Conservation (phyloP, 169 alveolate genomes). For the Toxoplasma gondii region DNA sequence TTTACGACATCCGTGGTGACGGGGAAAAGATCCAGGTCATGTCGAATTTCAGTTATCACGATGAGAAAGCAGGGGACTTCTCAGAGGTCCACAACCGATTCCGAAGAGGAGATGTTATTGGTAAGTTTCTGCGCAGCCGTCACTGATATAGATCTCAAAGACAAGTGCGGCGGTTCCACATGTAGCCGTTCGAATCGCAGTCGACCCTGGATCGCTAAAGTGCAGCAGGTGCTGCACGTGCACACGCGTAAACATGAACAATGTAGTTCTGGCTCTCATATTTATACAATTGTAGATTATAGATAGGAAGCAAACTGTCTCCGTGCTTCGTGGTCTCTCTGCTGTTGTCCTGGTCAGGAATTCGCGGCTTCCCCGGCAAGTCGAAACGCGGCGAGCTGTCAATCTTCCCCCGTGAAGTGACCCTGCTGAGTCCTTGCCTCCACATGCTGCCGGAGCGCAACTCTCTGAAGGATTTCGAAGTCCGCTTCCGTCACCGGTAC, state of each 20-base stretch:
- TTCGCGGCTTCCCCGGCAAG: conserved; percentile 85
- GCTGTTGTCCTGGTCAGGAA: conserved; percentile 59
- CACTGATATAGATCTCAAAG: not conserved
- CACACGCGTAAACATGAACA: too few relatives aligned
- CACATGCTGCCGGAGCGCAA: conserved; percentile 97
- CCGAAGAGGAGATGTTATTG: conserved; percentile 63
- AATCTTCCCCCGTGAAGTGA: conserved; percentile 89
- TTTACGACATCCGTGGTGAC: conserved; percentile 90
- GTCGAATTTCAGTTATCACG: conserved; percentile 75
- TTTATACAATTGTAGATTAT: too few relatives aligned
- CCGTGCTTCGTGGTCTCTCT: conserved; percentile 1
- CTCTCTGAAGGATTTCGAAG: conserved; percentile 96
- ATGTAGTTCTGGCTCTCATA: too few relatives aligned
- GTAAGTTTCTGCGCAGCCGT: not conserved
- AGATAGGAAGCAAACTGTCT: too few relatives aligned
- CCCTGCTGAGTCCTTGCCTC: conserved; percentile 93
- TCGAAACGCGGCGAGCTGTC: conserved; percentile 97
- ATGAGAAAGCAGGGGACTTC: conserved; percentile 72
- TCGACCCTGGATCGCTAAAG: too few relatives aligned
- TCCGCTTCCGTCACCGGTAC: conserved; percentile 94
- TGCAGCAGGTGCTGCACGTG: too few relatives aligned
- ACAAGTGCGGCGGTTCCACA: too few relatives aligned
- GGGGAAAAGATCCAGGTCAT: conserved; percentile 89
- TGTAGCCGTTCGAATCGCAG: too few relatives aligned
- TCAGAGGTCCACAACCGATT: conserved; percentile 57